Evolutionary conservation across 2,329 filamentous ascomycete species (phyloP).

Genomic region (Daldinia sp.): DNA sequence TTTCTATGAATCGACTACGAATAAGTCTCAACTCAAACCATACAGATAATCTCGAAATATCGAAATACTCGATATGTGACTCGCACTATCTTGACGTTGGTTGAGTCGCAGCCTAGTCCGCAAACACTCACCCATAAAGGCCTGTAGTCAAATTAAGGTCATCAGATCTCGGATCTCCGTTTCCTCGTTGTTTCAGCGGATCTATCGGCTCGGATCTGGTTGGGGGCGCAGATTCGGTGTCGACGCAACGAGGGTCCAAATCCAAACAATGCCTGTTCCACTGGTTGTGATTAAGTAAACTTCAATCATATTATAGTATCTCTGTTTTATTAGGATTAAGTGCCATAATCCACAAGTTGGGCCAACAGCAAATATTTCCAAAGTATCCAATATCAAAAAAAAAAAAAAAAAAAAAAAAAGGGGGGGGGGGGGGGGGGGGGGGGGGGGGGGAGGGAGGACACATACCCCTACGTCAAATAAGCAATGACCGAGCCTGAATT

Average conservation of each 20-base stretch:
- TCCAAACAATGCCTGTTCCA: neutral
- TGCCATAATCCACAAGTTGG: neutral
- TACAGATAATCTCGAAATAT: neutral
- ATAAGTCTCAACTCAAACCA: neutral
- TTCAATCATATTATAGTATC: neutral
- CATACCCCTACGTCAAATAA: no score
- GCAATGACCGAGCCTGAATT: no score
- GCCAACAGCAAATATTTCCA: neutral
- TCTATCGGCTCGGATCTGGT: constrained; percentile 38
- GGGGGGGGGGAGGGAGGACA: no score
- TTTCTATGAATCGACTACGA: no score
- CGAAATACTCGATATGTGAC: constrained; percentile 3
- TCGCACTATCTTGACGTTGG: neutral
- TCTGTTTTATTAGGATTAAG: neutral
- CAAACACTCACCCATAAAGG: constrained; percentile 1
- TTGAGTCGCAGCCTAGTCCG: neutral
- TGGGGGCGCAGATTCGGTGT: constrained; percentile 14
- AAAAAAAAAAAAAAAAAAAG: no score
- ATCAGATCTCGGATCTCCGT: constrained; percentile 31
- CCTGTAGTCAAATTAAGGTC: constrained; percentile 29
- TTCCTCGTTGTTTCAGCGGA: constrained; percentile 15
- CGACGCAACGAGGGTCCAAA: constrained; percentile 1
- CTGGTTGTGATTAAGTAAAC: neutral
- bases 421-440: no score
- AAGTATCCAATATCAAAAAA: neutral